Percentiles rank a stretch among this genome's conserved stretches.
These are phyloP conservation scores for Adiantum capillusveneris DNA, from an alignment of 75 land plant species.

Conservation along the genomic window DNA sequence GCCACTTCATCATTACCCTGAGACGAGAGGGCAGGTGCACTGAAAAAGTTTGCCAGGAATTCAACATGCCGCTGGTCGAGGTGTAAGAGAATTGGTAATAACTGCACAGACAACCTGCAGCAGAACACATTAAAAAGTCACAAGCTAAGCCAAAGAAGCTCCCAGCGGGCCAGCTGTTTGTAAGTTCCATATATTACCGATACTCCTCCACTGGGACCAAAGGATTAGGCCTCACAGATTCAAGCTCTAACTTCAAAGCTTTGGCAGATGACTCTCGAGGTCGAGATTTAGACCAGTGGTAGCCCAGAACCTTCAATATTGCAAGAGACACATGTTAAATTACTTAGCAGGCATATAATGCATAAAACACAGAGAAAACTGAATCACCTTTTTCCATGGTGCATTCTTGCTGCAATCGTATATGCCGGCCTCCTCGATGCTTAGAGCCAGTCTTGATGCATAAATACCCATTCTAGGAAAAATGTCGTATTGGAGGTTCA, in stretches of 20 bases:
- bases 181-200: too few relatives aligned
- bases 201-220: constrained; percentile 80
- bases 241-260: constrained; percentile 73
- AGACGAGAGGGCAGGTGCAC: not conserved
- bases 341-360: too few relatives aligned
- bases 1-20: constrained; percentile 3
- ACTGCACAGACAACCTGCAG: constrained; percentile 53
- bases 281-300: constrained; percentile 55
- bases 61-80: constrained; percentile 87
- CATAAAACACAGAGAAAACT: too few relatives aligned
- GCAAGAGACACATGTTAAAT: not conserved
- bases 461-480: constrained; percentile 52
- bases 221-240: constrained; percentile 89
- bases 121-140: too few relatives aligned
- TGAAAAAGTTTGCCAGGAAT: constrained; percentile 70
- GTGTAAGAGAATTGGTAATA: constrained; percentile 80
- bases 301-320: constrained; percentile 61
- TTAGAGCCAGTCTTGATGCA: constrained; percentile 60
- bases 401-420: constrained; percentile 74
- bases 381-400: constrained; percentile 85
- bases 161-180: too few relatives aligned
- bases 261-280: constrained; percentile 77
- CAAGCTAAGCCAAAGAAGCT: too few relatives aligned
- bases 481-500: constrained; percentile 52
- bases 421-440: constrained; percentile 53